Evolutionary conservation across 192 early-diverging fungal genomes (phyloP).

Genomic region (Spizellomyces sp.): DNA sequence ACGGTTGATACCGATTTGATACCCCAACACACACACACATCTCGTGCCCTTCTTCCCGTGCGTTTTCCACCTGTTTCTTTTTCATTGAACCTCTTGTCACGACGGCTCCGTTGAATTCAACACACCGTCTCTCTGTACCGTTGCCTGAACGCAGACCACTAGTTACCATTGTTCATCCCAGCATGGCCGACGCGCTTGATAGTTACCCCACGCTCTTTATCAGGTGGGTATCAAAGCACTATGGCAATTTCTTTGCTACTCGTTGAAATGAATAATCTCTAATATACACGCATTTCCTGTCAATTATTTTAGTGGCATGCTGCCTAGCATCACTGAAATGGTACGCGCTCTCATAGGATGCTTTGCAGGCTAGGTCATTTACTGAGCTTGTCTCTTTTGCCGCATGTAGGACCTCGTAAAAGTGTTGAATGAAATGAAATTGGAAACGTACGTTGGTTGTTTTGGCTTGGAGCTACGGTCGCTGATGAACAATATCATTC

Average conservation of each 20-base stretch:
- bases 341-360: slow-evolving; percentile 4
- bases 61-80: no score
- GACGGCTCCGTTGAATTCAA: no score
- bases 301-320: slow-evolving; percentile 35
- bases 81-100: no score
- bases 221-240: slow-evolving; percentile 31
- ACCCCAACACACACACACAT: no score
- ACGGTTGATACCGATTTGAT: no score
- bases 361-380: background rate
- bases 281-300: background rate
- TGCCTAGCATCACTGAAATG: slow-evolving; percentile 49
- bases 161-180: background rate
- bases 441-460: slow-evolving; percentile 38
- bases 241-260: background rate
- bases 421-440: slow-evolving; percentile 48
- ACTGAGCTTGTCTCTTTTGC: background rate
- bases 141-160: background rate
- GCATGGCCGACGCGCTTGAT: slow-evolving; percentile 43
- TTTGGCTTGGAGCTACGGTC: background rate
- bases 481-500: no score
- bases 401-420: slow-evolving; percentile 41
- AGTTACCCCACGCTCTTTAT: slow-evolving; percentile 50
- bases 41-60: no score
- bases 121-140: no score
- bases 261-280: no score